Evolutionary conservation across 805 yeast genomes (phyloP), one percentile per base, ranked within the genome.

Genomic region (Schwanniomyces vanrijiae): DNA sequence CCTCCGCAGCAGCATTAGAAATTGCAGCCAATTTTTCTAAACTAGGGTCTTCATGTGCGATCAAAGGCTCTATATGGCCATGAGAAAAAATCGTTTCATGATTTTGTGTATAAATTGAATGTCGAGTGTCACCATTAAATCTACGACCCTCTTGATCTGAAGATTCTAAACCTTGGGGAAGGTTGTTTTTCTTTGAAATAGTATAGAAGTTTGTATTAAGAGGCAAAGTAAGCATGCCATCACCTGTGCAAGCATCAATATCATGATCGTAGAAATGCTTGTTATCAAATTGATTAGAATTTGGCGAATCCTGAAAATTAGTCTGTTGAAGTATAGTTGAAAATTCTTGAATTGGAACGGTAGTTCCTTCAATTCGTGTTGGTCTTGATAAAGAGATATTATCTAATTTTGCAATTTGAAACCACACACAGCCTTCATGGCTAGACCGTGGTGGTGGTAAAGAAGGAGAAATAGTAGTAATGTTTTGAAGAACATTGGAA

Each of bases 401-500:
- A 22, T 50, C 54, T 3, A 26, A 18, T 22, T 44, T 42, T n/a
- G 54, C 51, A 11, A 50, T 43, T 26, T 47, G 49, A 3, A 45
- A 42, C 54, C 54, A 50, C 9, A 47, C 31, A 33, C 54, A 50
- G 6, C 45, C 43, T 20, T 13, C 41, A 38, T 38, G 41, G n/a
- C 37, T 26, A 4, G 42, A 16, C 1, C 39, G 45, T 26, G 28
- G 46, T n/a, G n/a, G n/a, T 8, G 45, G 47, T 34, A 46, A 29
- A 26, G 37, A 35, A 5, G 51, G 46, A 4, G 51, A 40, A 16
- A 43, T 47, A 24, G 39, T 42, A 14, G 50, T 44, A 22, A 50
- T 31, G 3, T 46, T 24, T 24, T 45, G 51, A 42, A 50, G 43
- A 11, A 50, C 51, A 35, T 37, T 47, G 2, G 54, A 50, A 9